A percentile compares a stretch with the other conserved stretches of the same genome.
Conservation (phyloP, 2,329 filamentous ascomycete species). For the Tolypocladium album region DNA sequence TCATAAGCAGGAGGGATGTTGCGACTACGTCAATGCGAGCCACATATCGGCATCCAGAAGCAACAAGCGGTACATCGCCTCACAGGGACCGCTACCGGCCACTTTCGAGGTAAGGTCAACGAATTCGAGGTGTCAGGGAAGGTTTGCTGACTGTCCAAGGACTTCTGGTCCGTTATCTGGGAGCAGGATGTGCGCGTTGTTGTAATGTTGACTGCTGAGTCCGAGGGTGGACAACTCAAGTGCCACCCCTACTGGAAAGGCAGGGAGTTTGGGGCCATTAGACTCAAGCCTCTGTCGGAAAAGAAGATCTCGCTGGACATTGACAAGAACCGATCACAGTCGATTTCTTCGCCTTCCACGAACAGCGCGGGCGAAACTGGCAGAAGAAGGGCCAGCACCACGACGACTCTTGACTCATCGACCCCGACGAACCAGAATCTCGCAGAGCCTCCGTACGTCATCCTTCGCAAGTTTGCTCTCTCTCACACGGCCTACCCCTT, state of each 20-base stretch:
- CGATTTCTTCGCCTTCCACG: constrained; percentile 15
- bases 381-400: constrained; percentile 44
- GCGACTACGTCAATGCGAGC: constrained; percentile 95
- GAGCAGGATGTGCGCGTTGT: constrained; percentile 91
- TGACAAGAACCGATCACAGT: constrained; percentile 35
- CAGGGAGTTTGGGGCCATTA: constrained; percentile 66
- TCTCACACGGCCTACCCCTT: constrained; percentile 71
- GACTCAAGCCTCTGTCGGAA: constrained; percentile 68
- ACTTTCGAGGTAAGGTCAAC: constrained; percentile 71
- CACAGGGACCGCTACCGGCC: constrained; percentile 83
- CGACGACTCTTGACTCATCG: constrained; percentile 28
- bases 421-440: constrained; percentile 15
- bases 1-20: constrained; percentile 53
- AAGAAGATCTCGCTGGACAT: constrained; percentile 72
- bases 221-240: constrained; percentile 87
- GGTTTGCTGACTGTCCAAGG: constrained; percentile 40
- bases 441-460: constrained; percentile 61
- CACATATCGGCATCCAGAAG: constrained; percentile 70
- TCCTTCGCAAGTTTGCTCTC: constrained; percentile 78
- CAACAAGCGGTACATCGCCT: constrained; percentile 90
- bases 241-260: constrained; percentile 89
- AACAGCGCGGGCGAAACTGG: constrained; percentile 24
- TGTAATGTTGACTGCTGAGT: constrained; percentile 92
- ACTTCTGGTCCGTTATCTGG: constrained; percentile 98
- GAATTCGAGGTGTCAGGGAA: background rate